Percentiles rank a stretch among this genome's conserved stretches.
phyloP scores from a whole-genome alignment of 192 early-diverging fungal species.

The Globomyces pollinis-pini region DNA sequence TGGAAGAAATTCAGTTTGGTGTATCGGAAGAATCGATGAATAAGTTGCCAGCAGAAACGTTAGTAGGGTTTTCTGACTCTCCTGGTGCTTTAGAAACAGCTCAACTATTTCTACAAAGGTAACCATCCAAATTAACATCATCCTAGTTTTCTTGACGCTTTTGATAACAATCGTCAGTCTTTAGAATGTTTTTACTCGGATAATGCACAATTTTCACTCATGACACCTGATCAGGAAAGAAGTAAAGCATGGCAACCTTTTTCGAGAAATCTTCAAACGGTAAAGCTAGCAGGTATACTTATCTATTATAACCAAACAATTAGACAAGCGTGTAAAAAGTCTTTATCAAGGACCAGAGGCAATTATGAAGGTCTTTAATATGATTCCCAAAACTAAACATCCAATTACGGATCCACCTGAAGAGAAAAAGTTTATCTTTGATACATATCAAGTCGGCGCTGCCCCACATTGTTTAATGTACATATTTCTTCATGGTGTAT shows the following conservation, averaged over 20 bases:
- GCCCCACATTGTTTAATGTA: conserved; percentile 10
- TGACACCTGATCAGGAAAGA: conserved; percentile 9
- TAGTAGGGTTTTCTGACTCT: conserved; percentile 28
- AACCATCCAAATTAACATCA: conserved; percentile 16
- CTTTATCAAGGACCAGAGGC: background rate
- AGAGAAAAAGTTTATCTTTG: conserved; percentile 14
- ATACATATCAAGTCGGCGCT: conserved; percentile 15
- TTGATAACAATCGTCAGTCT: conserved; percentile 26
- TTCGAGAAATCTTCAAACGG: conserved; percentile 17
- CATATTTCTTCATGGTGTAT: conserved; percentile 31
- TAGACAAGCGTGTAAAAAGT: conserved; percentile 13
- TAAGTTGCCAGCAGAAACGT: conserved; percentile 17
- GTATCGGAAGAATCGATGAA: conserved; percentile 14
- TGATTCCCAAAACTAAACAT: conserved; percentile 12
- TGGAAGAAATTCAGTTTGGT: conserved; percentile 26
- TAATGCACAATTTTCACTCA: conserved; percentile 25
- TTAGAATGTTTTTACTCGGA: conserved; percentile 26
- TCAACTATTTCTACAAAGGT: conserved; percentile 25
- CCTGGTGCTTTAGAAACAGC: conserved; percentile 17
- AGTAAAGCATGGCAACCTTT: conserved; percentile 16
- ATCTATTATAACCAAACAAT: too few relatives aligned
- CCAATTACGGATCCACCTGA: conserved; percentile 7
- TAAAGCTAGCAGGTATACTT: conserved; percentile 10
- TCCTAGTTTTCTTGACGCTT: background rate
- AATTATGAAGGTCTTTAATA: conserved; percentile 8